Base-by-base conservation (phyloP, 192 early-diverging fungal species). In the Haplosporangium gracile region DNA sequence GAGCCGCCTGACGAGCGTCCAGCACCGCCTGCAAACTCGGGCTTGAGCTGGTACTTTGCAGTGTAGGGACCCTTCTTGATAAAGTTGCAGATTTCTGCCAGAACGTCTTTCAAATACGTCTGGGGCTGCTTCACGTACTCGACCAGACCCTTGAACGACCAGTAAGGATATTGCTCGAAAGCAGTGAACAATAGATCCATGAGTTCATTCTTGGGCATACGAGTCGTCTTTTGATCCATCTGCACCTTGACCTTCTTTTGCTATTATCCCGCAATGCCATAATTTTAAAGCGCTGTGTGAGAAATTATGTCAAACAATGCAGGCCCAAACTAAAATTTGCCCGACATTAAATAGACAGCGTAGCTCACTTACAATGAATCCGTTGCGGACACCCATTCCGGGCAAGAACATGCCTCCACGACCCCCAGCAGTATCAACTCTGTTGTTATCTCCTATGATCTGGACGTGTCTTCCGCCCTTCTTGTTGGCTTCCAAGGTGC, bases 41-140 rank as follows among this genome's bases (percentile, higher is more conserved):
- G 91, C 88, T 97, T 98, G 74, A 99, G 88, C 74, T 95, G 93
- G 87, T 97, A 99, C 32, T 87, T 93, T 47, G 93, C 92, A n/a
- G 91, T 90, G 80, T 97, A 96, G 2, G 94, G 93, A 2, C 97
- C 97, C 39, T 93, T 90, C 90, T 96, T 97, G 89, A 96, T 94
- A 55, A 97, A 89, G 34, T 94, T 90, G 38, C 94, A 95, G 57
- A 99, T 93, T 57, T 98, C 95, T 9, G 79, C 82, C 42, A 99
- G 75, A 2, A 97, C 93, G 70, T 99, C 97, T 76, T 95, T 97
- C 24, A 99, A 88, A 78, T 93, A 99, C 34, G 82, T 81, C 70
- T 93, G 89, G 0, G 98, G 98, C 90, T 99, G 98, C 45, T 94
- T 90, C 2, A 93, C 95, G 47, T 93, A 90, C 79, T 97, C 97